These are phyloP conservation scores for Dryadomyces quercus-mongolicae DNA, from an alignment of 2,329 filamentous ascomycete species.

Conservation along the genomic window DNA sequence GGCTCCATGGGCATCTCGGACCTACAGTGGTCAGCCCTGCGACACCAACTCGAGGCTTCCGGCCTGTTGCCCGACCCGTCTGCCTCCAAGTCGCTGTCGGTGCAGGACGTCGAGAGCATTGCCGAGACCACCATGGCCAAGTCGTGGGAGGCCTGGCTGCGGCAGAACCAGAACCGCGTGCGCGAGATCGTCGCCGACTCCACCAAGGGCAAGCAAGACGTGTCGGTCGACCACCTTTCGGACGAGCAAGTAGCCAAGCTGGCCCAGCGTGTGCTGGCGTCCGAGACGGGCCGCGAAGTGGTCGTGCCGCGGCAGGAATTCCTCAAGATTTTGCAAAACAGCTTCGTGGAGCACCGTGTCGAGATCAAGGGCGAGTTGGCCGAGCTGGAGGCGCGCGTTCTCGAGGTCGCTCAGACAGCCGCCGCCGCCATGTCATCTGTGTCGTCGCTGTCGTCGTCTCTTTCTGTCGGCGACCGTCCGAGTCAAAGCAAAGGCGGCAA, in stretches of 20 bases:
- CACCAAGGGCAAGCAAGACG: not conserved
- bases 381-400: slow-evolving; percentile 19
- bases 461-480: not conserved
- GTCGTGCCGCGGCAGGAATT: slow-evolving; percentile 38
- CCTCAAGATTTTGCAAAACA: slow-evolving; percentile 26
- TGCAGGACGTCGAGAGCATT: slow-evolving; percentile 16
- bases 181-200: slow-evolving; percentile 14
- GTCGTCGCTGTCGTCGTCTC: not conserved
- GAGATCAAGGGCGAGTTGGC: slow-evolving; percentile 29
- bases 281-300: slow-evolving; percentile 19
- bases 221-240: slow-evolving; percentile 17
- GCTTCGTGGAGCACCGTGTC: slow-evolving; percentile 24
- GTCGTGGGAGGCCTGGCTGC: slow-evolving; percentile 41
- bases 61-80: slow-evolving; percentile 13
- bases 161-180: slow-evolving; percentile 33
- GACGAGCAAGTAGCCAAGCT: slow-evolving; percentile 23
- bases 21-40: slow-evolving; percentile 33
- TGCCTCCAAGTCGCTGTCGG: slow-evolving; percentile 16
- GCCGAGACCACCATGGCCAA: slow-evolving; percentile 21
- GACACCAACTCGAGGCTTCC: slow-evolving; percentile 24
- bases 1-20: slow-evolving; percentile 29
- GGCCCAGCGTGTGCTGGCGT: slow-evolving; percentile 23
- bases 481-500: no score
- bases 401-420: slow-evolving; percentile 7
- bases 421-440: slow-evolving; percentile 2